Evolutionary conservation across 768 basidiomycete species (phyloP), one percentile per base, ranked within the genome.

Genomic region (Clitopilus passeckerianus): DNA sequence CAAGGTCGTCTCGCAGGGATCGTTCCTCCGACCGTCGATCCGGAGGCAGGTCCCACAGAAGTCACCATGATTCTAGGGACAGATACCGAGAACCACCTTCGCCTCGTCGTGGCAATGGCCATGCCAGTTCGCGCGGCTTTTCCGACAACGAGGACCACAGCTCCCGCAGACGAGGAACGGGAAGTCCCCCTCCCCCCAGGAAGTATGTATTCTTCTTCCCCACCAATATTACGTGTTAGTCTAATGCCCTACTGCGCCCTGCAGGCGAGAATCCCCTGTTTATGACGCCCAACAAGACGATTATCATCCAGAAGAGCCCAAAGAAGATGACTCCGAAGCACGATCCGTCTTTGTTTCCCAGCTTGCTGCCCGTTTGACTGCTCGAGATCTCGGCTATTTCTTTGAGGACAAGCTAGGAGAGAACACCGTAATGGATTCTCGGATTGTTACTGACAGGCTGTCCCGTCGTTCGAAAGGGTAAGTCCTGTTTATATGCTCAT

Each of bases 261-360:
- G n/a, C 60, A 91, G 90, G 66, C 84, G 91, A 58, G 79, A 80
- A 34, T 90, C 91, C 16, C 89, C 90, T 20, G 78, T 80, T 27
- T 90, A 91, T 65, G 89, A 90, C 44, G 77, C 80, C 18, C 81
- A 83, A 24, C 74, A 75, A 27, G 82, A 87, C 34, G 91, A 93
- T 20, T 89, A 87, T 70, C 90, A 89, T 64, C 87, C 88, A 30
- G 93, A 96, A 65, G 94, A 98, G 64, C 89, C 90, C 6, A 90
- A 89, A 67, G 93, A 95, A 73, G 94, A 98, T 71, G 96, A 98
- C 70, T 95, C 93, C 58, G 97, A 98, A 86, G 90, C 93, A 69
- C 90, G 97, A 74, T 98, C 97, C 67, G 93, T 98, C 65, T 98
- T 98, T 76, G 94, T 97, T 71, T 96, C 95, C 67, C 97, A 98